Percentiles rank a stretch among this genome's conserved stretches.
Evolutionary conservation across 2,329 filamentous ascomycete genomes (phyloP).

Genomic region (Coniochaeta sp.): DNA sequence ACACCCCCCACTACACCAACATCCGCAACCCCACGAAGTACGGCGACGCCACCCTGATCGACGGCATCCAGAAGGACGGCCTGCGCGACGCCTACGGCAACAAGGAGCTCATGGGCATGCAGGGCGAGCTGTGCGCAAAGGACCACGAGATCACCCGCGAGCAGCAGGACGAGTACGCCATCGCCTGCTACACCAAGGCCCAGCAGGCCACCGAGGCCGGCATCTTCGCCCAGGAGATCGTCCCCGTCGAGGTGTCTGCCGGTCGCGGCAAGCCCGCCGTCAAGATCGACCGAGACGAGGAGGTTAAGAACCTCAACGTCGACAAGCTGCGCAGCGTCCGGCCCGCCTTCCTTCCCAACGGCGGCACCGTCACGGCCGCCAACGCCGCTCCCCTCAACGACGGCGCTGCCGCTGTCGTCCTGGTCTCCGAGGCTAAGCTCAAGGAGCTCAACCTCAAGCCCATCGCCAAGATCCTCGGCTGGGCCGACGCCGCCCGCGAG

Average conservation of each 20-base stretch:
- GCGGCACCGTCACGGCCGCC: conserved; percentile 87
- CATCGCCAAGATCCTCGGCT: conserved; percentile 92
- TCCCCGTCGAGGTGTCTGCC: conserved; percentile 79
- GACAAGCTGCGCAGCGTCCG: conserved; percentile 81
- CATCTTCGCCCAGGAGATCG: conserved; percentile 78
- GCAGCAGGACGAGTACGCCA: conserved; percentile 92
- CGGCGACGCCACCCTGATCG: conserved; percentile 80
- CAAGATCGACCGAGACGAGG: conserved; percentile 79
- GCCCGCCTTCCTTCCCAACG: conserved; percentile 70
- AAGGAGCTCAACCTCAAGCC: conserved; percentile 89
- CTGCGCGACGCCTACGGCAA: conserved; percentile 86
- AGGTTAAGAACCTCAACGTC: conserved; percentile 87
- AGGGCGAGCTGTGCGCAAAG: conserved; percentile 82
- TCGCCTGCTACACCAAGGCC: conserved; percentile 89
- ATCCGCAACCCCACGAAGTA: conserved; percentile 88
- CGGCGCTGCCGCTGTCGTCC: conserved; percentile 83
- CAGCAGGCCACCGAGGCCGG: conserved; percentile 78
- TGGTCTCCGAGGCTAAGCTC: conserved; percentile 89
- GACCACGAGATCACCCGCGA: conserved; percentile 78
- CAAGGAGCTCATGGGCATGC: conserved; percentile 93
- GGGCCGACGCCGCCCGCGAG: conserved; percentile 88
- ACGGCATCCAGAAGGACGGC: conserved; percentile 90
- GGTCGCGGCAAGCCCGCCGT: conserved; percentile 84
- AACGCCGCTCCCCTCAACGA: conserved; percentile 97
- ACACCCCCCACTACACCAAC: conserved; percentile 89